Evolutionary conservation across 2,329 filamentous ascomycete species (phyloP).

Genomic region (Ploettnerulaceae sp.): DNA sequence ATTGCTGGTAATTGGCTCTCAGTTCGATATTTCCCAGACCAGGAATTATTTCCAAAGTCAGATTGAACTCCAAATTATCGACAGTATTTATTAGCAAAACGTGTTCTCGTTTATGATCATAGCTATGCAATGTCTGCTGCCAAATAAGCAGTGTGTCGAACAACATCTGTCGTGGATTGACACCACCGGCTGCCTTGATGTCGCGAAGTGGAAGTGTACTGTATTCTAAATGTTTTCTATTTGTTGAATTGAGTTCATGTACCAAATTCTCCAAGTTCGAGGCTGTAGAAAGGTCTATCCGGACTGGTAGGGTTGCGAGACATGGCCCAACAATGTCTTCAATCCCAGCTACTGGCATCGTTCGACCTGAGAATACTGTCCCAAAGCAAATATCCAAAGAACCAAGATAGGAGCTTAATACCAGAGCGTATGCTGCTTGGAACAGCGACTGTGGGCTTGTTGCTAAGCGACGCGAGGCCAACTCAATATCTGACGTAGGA

Average conservation of each 20-base stretch:
- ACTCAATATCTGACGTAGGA: conserved; percentile 28
- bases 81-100: conserved; percentile 54
- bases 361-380: conserved; percentile 76
- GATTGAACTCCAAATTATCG: conserved; percentile 71
- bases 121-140: conserved; percentile 62
- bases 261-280: conserved; percentile 56
- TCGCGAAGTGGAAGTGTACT: conserved; percentile 60
- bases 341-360: conserved; percentile 62
- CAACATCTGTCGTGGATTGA: conserved; percentile 51
- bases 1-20: conserved; percentile 50
- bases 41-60: conserved; percentile 75
- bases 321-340: conserved; percentile 77
- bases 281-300: conserved; percentile 53
- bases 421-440: conserved; percentile 63
- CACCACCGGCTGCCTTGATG: conserved; percentile 57
- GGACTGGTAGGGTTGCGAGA: conserved; percentile 68
- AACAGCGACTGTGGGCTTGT: conserved; percentile 65
- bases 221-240: conserved; percentile 61
- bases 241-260: conserved; percentile 56
- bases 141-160: conserved; percentile 82
- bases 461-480: conserved; percentile 22
- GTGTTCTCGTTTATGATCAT: conserved; percentile 32
- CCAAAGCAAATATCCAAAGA: conserved; percentile 66
- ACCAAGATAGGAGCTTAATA: conserved; percentile 62
- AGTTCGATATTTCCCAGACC: conserved; percentile 40